Conservation (phyloP, 208 protist species). For the Acanthamoeba castellanii region DNA sequence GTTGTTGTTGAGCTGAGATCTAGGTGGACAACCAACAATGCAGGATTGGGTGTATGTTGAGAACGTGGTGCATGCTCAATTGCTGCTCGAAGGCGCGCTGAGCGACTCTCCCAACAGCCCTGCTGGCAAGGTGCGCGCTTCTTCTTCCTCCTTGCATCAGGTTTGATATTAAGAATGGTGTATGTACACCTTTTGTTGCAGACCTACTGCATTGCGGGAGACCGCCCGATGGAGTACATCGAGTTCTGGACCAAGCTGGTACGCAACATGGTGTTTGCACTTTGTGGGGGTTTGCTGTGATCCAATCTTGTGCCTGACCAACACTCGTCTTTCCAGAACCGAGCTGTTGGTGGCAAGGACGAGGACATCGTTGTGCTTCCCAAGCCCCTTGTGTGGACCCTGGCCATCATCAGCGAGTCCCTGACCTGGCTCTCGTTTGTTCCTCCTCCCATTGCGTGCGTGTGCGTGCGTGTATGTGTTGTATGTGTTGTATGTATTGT, state of each 20-base stretch:
- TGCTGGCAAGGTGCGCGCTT: conserved; percentile 30
- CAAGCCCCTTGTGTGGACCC: background rate
- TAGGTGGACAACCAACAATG: background rate
- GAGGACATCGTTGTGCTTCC: background rate
- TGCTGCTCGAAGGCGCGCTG: conserved; percentile 75
- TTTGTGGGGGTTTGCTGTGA: background rate
- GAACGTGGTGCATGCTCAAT: conserved; percentile 81
- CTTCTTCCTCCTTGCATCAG: background rate
- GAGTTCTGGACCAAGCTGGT: conserved; percentile 44
- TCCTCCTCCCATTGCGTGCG: background rate
- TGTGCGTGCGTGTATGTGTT: too few relatives aligned
- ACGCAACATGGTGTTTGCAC: background rate
- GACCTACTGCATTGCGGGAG: conserved; percentile 49
- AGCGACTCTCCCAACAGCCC: background rate
- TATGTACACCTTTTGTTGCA: background rate
- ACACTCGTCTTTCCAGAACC: background rate
- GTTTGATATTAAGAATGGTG: background rate
- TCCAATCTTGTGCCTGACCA: background rate
- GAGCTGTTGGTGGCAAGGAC: background rate
- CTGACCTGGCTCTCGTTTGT: conserved; percentile 60
- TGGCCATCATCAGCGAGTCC: conserved; percentile 27
- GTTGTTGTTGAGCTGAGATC: too few relatives aligned
- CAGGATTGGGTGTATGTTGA: conserved; percentile 83
- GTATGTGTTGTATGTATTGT: background rate
- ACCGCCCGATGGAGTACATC: conserved; percentile 49